These are phyloP conservation scores for Neurospora africana DNA, from an alignment of 495 filamentous ascomycete species.

Conservation along the genomic window DNA sequence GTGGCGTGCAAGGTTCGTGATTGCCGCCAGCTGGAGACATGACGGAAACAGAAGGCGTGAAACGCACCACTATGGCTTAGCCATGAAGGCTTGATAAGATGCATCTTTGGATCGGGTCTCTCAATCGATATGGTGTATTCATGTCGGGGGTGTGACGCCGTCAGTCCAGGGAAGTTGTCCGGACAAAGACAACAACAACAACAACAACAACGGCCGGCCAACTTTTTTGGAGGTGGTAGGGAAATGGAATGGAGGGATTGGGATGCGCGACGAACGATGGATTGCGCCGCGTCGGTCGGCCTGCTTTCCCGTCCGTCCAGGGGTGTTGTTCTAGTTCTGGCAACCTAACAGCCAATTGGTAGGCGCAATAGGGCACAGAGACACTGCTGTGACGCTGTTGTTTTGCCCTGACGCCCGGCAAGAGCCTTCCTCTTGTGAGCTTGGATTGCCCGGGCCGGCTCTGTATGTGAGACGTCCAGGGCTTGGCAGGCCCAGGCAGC, in stretches of 20 bases:
- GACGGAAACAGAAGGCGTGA: background rate
- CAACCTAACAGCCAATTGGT: background rate
- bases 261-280: slow-evolving; percentile 8
- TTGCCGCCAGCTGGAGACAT: background rate
- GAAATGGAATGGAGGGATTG: background rate
- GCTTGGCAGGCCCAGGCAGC: background rate
- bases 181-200: background rate
- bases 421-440: background rate
- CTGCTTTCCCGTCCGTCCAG: background rate
- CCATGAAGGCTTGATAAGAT: slow-evolving; percentile 89
- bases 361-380: background rate
- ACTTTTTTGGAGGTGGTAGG: slow-evolving; percentile 2
- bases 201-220: background rate
- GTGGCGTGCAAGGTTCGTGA: background rate
- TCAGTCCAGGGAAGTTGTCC: background rate
- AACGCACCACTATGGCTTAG: slow-evolving; percentile 75
- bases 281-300: slow-evolving; percentile 6
- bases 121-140: slow-evolving; percentile 14
- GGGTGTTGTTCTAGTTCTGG: background rate
- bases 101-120: slow-evolving; percentile 40
- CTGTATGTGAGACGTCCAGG: background rate
- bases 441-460: background rate
- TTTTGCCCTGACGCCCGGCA: background rate
- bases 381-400: background rate
- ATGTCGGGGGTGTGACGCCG: slow-evolving; percentile 15